Percentiles rank a stretch among this genome's conserved stretches.
Conservation (phyloP, 2,329 filamentous ascomycete genomes). For the Sporothrix brunneoviolacea region DNA sequence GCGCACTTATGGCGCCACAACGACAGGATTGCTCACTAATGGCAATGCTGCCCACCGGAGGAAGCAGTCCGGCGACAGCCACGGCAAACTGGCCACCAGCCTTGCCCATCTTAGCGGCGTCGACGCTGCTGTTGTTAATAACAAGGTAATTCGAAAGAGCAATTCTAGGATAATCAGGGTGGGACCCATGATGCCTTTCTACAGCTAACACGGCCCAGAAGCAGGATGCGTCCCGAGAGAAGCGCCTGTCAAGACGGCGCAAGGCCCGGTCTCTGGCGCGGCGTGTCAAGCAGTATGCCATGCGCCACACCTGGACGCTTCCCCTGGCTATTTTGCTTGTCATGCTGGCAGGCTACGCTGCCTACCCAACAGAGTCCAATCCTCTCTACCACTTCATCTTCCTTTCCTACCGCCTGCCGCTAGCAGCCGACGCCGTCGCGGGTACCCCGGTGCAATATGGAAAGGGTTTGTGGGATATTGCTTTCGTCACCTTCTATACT, state of each 20-base stretch:
- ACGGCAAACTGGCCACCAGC: conserved; percentile 48
- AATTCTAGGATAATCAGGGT: neutral
- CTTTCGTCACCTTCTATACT: conserved; percentile 84
- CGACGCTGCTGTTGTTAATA: neutral
- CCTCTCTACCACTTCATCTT: conserved; percentile 77
- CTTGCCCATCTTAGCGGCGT: conserved; percentile 35
- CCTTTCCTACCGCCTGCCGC: conserved; percentile 74
- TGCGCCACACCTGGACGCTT: conserved; percentile 55
- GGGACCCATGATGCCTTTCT: neutral
- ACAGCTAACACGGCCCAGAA: conserved; percentile 8
- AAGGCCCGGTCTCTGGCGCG: conserved; percentile 48
- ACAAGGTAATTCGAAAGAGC: conserved; percentile 12
- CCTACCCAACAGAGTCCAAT: conserved; percentile 73
- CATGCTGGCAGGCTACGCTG: conserved; percentile 61
- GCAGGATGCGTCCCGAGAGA: conserved; percentile 21
- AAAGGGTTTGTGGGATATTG: conserved; percentile 80
- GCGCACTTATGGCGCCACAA: conserved; percentile 24
- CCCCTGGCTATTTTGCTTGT: conserved; percentile 62
- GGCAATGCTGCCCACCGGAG: conserved; percentile 35
- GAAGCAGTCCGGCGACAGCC: conserved; percentile 49
- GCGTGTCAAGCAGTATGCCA: conserved; percentile 42
- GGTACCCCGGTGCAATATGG: conserved; percentile 63
- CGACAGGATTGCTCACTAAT: conserved; percentile 1
- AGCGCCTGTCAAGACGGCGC: conserved; percentile 47
- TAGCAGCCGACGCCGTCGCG: conserved; percentile 32